Evolutionary conservation across 257 asterid species (phyloP), one percentile per base, ranked within the genome.

Genomic region (Gardenia jasminoides): DNA sequence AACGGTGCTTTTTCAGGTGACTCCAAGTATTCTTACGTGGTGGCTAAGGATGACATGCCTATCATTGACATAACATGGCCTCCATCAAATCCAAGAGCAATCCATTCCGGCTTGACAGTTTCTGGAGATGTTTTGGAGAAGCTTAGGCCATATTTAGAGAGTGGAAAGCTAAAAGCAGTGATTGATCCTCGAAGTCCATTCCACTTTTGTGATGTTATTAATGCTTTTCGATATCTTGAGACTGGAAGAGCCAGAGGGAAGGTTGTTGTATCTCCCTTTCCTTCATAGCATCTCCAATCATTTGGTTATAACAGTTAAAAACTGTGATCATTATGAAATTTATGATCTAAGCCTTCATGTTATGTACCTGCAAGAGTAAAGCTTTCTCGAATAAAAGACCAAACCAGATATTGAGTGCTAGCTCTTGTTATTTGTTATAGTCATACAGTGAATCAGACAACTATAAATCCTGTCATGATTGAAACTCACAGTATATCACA

Each of bases 211-310:
- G 74, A 90, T 71, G 89, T 64, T 68, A 36, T 84, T 6, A 62
- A 82, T 67, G 97, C 94, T 64, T 90, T 91, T 56, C 81, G 84
- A 22, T 76, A 88, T 43, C 52, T 91, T 7, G 97, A 91, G 76
- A 90, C 97, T n/a, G 97, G 97, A 46, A 83, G 97, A 71, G 94
- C 93, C 15, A 82, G 87, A 79, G 97, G 94, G 16, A 90, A 90
- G 48, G 86, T 90, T 19, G 89, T 90, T 75, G 79, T 91, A 13
- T 88, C 87, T 17, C 77, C 82, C 48, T 80, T 87, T 46, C 86
- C 86, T 10, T 44, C 85, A 26, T 74, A 31, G 7, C 43, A 24
- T 61, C 54, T 24, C 67, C 22, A 73, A 33, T 31, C 52, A 30
- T 30, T 47, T 50, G 10, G 28, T 24, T 41, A 72, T 56, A 17